Percentiles rank a stretch among this genome's conserved stretches.
Evolutionary conservation across 2,329 filamentous ascomycete genomes (phyloP).

Genomic region (Fusarium piperis): DNA sequence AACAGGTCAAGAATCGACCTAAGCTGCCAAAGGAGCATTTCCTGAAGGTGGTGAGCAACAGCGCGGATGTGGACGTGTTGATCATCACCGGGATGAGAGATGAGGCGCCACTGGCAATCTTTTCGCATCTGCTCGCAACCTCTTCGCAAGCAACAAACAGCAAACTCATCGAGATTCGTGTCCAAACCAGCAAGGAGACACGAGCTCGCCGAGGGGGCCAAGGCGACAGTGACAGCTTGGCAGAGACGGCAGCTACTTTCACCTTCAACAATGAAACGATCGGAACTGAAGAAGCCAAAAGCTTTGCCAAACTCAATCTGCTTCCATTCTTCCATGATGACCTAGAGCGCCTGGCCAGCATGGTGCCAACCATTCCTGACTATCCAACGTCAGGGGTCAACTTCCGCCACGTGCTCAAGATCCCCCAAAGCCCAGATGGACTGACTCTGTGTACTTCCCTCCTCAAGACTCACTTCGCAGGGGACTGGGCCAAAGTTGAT

Average conservation of each 20-base stretch:
- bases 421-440: conserved; percentile 61
- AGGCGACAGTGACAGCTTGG: not conserved
- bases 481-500: conserved; percentile 58
- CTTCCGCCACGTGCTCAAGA: conserved; percentile 68
- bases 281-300: conserved; percentile 50
- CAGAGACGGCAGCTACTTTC: conserved; percentile 46
- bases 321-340: conserved; percentile 58
- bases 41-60: conserved; percentile 53
- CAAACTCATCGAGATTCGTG: conserved; percentile 62
- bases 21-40: conserved; percentile 62
- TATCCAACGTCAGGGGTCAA: conserved; percentile 62
- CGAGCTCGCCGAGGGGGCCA: conserved; percentile 49
- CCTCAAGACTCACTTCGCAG: conserved; percentile 55
- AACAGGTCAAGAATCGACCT: conserved; percentile 55
- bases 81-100: conserved; percentile 73
- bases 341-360: conserved; percentile 56
- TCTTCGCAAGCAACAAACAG: no score
- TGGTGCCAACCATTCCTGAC: conserved; percentile 59
- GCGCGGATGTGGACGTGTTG: conserved; percentile 61
- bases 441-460: conserved; percentile 61
- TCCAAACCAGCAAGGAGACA: conserved; percentile 53
- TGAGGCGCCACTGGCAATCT: conserved; percentile 61
- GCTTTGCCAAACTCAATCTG: conserved; percentile 55
- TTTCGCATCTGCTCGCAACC: conserved; percentile 49
- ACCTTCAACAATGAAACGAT: conserved; percentile 61